Conservation (phyloP, 257 asterid genomes). For the Nicotiana tomentosiformis region DNA sequence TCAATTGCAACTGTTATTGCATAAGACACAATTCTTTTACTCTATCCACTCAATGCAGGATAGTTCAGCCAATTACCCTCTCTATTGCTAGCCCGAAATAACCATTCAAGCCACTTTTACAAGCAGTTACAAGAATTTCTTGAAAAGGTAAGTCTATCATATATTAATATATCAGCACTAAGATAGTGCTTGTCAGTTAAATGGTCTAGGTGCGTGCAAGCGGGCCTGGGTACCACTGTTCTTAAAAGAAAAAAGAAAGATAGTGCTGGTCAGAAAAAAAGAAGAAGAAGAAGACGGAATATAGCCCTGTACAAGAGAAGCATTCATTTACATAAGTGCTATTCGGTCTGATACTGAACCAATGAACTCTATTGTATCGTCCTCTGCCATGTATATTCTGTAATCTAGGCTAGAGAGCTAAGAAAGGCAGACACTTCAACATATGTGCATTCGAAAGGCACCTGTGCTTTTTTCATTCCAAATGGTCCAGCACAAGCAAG, state of each 20-base stretch:
- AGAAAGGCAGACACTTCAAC: neutral
- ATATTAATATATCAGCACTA: neutral
- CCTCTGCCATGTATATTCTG: neutral
- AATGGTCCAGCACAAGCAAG: neutral
- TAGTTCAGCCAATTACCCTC: neutral
- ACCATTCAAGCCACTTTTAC: neutral
- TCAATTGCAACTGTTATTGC: too few relatives aligned
- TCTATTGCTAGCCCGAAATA: neutral
- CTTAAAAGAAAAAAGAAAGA: neutral
- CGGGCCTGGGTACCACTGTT: too few relatives aligned
- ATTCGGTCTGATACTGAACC: neutral
- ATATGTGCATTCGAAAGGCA: neutral
- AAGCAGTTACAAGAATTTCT: neutral
- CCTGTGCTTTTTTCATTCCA: neutral
- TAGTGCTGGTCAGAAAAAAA: neutral
- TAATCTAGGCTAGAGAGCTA: neutral
- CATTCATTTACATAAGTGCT: neutral
- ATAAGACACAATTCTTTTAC: too few relatives aligned
- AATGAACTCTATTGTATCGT: neutral
- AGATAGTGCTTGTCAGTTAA: neutral
- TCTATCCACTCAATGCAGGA: neutral
- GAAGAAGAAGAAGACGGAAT: too few relatives aligned
- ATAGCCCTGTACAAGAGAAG: neutral
- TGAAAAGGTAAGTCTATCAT: neutral
- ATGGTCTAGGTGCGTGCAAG: neutral